A percentile compares a stretch with the other conserved stretches of the same genome.
Conservation (phyloP, 2,329 filamentous ascomycete species). For the Botrytis pseudocinerea region DNA sequence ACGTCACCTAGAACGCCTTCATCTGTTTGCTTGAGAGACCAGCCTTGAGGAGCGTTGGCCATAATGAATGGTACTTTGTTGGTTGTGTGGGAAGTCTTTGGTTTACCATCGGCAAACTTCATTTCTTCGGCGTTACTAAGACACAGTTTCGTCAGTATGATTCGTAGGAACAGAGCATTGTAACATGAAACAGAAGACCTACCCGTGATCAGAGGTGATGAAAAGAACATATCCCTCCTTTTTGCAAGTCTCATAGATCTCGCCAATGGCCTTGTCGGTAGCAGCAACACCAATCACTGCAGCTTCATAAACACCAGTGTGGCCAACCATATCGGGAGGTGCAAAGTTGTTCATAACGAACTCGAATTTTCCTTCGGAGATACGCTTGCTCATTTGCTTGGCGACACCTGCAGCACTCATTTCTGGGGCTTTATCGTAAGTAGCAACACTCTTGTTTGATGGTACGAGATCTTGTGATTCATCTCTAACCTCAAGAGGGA, state of each 20-base stretch:
- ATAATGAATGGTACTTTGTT: conserved; percentile 99
- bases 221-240: conserved; percentile 91
- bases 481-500: conserved; percentile 87
- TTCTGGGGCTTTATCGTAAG: conserved; percentile 91
- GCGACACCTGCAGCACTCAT: conserved; percentile 94
- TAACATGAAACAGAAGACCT: conserved; percentile 39
- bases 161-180: neutral
- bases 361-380: conserved; percentile 82
- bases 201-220: conserved; percentile 93
- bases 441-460: conserved; percentile 85
- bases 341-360: conserved; percentile 99
- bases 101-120: conserved; percentile 92
- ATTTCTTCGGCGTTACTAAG: conserved; percentile 89
- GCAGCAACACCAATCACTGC: conserved; percentile 81
- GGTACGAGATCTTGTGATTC: conserved; percentile 76
- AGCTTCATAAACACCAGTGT: conserved; percentile 96
- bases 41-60: conserved; percentile 91
- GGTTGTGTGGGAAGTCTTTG: conserved; percentile 96
- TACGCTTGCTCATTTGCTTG: conserved; percentile 83
- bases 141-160: conserved; percentile 32
- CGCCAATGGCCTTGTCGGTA: conserved; percentile 91
- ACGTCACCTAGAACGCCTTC: conserved; percentile 91
- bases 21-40: conserved; percentile 72
- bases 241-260: conserved; percentile 91
- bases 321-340: conserved; percentile 98